Conservation (phyloP, 768 basidiomycete species). For the Scleroderma bovista region DNA sequence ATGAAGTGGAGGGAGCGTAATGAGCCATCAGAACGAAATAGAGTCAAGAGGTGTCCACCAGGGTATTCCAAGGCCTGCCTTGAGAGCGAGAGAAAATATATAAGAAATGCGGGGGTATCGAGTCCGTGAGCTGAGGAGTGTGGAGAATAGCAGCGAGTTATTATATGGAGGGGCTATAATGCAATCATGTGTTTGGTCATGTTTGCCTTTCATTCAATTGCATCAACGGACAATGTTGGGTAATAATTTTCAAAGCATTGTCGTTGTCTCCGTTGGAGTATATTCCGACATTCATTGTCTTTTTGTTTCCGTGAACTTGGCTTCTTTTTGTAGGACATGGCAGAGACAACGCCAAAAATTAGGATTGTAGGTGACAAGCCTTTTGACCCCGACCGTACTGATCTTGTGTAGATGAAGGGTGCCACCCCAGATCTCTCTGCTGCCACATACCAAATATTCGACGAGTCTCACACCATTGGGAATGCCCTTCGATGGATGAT, state of each 20-base stretch:
- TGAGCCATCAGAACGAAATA: conserved; percentile 7
- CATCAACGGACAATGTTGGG: conserved; percentile 1
- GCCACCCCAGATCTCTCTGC: conserved; percentile 77
- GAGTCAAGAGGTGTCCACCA: conserved; percentile 4
- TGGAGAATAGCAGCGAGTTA: conserved; percentile 3
- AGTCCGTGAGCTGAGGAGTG: conserved; percentile 4
- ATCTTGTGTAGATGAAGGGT: conserved; percentile 66
- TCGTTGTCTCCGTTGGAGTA: neutral
- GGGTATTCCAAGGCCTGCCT: conserved; percentile 19
- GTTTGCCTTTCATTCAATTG: conserved; percentile 7
- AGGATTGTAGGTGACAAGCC: conserved; percentile 22
- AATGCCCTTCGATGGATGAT: conserved; percentile 96
- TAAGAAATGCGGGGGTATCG: conserved; percentile 4
- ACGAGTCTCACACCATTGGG: conserved; percentile 95
- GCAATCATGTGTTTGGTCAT: conserved; percentile 4
- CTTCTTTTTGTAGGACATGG: conserved; percentile 11
- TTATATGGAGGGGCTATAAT: no score
- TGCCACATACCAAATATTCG: conserved; percentile 86
- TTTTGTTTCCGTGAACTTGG: conserved; percentile 3
- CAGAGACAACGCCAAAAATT: conserved; percentile 26
- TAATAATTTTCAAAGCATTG: neutral
- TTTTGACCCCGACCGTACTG: conserved; percentile 2
- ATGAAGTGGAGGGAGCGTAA: conserved; percentile 14
- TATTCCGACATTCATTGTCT: neutral
- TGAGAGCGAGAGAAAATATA: conserved; percentile 8